Evolutionary conservation across 1,284 basidiomycete genomes (phyloP).

Genomic region (Ceratorhiza oryzae-sativae): DNA sequence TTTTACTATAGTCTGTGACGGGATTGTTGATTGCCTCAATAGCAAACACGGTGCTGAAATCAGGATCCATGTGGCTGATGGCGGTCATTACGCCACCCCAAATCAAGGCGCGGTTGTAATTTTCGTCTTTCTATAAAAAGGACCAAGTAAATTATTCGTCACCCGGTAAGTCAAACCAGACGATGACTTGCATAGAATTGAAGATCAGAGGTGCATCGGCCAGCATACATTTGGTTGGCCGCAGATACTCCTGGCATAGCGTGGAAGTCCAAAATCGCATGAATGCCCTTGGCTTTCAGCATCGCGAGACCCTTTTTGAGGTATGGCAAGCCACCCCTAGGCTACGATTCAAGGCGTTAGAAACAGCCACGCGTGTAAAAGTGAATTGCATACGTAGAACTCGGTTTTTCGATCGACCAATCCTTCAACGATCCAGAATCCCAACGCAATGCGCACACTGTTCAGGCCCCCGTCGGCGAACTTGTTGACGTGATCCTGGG

Average conservation of each 20-base stretch:
- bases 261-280: constrained; percentile 75
- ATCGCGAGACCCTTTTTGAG: constrained; percentile 19
- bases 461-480: constrained; percentile 67
- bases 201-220: constrained; percentile 64
- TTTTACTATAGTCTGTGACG: constrained; percentile 67
- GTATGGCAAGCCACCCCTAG: constrained; percentile 14
- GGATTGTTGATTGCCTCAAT: constrained; percentile 81
- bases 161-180: not conserved
- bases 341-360: too few species aligned
- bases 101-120: constrained; percentile 74
- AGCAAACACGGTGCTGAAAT: constrained; percentile 68
- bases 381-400: constrained; percentile 62
- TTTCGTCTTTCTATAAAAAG: constrained; percentile 64
- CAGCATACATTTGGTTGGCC: constrained; percentile 49
- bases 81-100: constrained; percentile 81
- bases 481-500: constrained; percentile 62
- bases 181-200: constrained; percentile 72
- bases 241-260: constrained; percentile 75
- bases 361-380: too few species aligned
- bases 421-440: constrained; percentile 80
- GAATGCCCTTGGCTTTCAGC: constrained; percentile 66
- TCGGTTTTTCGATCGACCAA: constrained; percentile 69
- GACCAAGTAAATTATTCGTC: not conserved
- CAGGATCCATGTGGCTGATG: constrained; percentile 71
- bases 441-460: constrained; percentile 76